Percentiles rank a stretch among this genome's conserved stretches.
These are phyloP conservation scores for Coemansia sp. DNA, from an alignment of 192 early-diverging fungal genomes.

Conservation along the genomic window DNA sequence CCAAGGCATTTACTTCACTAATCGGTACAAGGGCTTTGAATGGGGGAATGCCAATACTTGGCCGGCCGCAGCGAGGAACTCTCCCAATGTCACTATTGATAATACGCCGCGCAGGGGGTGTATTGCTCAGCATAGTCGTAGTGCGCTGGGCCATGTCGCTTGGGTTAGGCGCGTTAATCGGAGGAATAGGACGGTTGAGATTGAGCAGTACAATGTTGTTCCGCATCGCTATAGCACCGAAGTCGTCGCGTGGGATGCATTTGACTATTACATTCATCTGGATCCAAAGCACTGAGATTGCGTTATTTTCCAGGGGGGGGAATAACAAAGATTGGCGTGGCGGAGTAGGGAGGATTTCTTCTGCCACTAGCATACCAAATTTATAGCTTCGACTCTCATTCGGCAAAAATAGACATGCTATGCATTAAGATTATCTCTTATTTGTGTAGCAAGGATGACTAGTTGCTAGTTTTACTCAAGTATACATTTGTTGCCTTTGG, in stretches of 20 bases:
- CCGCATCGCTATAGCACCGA: slow-evolving; percentile 30
- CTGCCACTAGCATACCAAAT: too few relatives aligned
- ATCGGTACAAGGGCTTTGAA: slow-evolving; percentile 37
- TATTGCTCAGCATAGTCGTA: slow-evolving; percentile 31
- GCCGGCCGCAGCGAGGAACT: slow-evolving; percentile 28
- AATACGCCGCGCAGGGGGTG: slow-evolving; percentile 13
- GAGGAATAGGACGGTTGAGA: slow-evolving; percentile 7
- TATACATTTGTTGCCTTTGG: too few relatives aligned
- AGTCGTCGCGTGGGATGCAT: slow-evolving; percentile 27
- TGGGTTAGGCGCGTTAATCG: slow-evolving; percentile 28
- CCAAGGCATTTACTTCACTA: slow-evolving; percentile 41
- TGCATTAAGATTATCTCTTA: too few relatives aligned
- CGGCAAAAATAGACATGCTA: too few relatives aligned
- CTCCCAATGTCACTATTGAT: slow-evolving; percentile 21
- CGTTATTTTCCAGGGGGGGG: not conserved
- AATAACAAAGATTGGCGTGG: too few relatives aligned
- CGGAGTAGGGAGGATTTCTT: too few relatives aligned
- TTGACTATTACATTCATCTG: slow-evolving; percentile 40
- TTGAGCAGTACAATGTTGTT: slow-evolving; percentile 24
- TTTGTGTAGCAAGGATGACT: too few relatives aligned
- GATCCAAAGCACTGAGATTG: slow-evolving; percentile 1
- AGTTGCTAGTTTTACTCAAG: too few relatives aligned
- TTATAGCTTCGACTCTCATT: too few relatives aligned
- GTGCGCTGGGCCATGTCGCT: slow-evolving; percentile 27
- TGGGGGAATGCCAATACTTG: slow-evolving; percentile 52